phyloP scores from a whole-genome alignment of 805 yeast species.

The Candida verbasci region DNA sequence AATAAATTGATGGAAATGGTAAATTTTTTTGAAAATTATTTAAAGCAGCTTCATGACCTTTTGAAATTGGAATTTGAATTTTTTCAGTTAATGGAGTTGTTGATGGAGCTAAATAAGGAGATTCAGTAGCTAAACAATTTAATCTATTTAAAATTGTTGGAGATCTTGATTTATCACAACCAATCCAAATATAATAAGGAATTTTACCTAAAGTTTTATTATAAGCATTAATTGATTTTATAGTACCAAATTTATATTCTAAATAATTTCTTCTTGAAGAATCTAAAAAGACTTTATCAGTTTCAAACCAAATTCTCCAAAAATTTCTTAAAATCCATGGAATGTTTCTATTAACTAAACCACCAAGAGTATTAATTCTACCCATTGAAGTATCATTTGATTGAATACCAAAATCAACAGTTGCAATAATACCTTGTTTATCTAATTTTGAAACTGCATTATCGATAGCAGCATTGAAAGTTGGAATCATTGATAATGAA shows the following conservation, averaged over 20 bases:
- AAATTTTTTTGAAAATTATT: conserved; percentile 56
- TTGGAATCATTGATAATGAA: conserved; percentile 81
- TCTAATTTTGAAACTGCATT: conserved; percentile 52
- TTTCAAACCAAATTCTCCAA: conserved; percentile 87
- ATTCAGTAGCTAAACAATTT: conserved; percentile 74
- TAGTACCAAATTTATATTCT: conserved; percentile 78
- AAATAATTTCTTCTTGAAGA: conserved; percentile 78
- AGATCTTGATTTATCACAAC: conserved; percentile 43
- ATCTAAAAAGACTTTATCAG: conserved; percentile 74
- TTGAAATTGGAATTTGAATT: conserved; percentile 36
- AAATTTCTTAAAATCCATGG: conserved; percentile 77
- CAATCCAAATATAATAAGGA: conserved; percentile 82
- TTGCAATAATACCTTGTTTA: conserved; percentile 58
- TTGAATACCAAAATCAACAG: conserved; percentile 81
- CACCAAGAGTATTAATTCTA: conserved; percentile 71
- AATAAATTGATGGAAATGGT: conserved; percentile 78
- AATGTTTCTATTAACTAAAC: conserved; percentile 63
- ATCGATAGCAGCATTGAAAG: conserved; percentile 75
- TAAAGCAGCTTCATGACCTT: conserved; percentile 77
- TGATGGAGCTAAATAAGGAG: conserved; percentile 72
- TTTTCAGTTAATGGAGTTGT: conserved; percentile 16
- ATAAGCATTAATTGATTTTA: conserved; percentile 66
- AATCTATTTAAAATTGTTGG: conserved; percentile 52
- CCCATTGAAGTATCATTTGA: conserved; percentile 60
- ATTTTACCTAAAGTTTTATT: conserved; percentile 65